Evolutionary conservation across 176 grass and related monocot genomes (phyloP), one percentile per base, ranked within the genome.

Genomic region (Phoenix roebelenii): DNA sequence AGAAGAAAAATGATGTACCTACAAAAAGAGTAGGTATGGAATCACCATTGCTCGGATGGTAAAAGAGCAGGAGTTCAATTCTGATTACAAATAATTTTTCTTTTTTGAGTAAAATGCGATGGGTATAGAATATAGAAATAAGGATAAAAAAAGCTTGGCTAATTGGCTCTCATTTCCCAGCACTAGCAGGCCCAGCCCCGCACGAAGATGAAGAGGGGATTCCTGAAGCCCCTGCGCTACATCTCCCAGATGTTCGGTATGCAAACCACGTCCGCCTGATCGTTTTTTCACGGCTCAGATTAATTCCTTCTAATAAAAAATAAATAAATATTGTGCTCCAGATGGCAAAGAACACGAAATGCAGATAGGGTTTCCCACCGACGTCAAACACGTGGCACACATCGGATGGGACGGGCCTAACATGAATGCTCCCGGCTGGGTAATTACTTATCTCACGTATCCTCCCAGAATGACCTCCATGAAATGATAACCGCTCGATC

Each of bases 321-420:
- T 56, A 64, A 16, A 32, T 20, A 25, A 59, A 73, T 52, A 52
- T 0, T 52, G 9, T 63, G 4, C 15, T 16, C 25, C 64, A 86
- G 82, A 83, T 70, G 61, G 70, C 2, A 91, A 97, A 69, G 88
- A 93, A 16, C 73, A 56, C 4, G 92, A 97, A 1, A 39, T 97
- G 65, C 72, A 88, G 74, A 97, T 97, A 12, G 92, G 92, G 52
- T 77, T 88, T 49, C 92, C 92, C 18, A 97, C 92, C 19, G 87
- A 97, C 60, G 87, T 97, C 50, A 90, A 87, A 63, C 92, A 97
- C 51, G 80, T 97, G 75, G 92, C 86, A 0, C 92, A 97, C 65
- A 97, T 97, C 3, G 92, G 92, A 66, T 84, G 75, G 61, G 82
- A 89, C 0, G 87, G 83, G 16, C 69, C 83, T 4, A 79, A 63